phyloP scores from a whole-genome alignment of 192 early-diverging fungal genomes.

The Gonapodya sp. region DNA sequence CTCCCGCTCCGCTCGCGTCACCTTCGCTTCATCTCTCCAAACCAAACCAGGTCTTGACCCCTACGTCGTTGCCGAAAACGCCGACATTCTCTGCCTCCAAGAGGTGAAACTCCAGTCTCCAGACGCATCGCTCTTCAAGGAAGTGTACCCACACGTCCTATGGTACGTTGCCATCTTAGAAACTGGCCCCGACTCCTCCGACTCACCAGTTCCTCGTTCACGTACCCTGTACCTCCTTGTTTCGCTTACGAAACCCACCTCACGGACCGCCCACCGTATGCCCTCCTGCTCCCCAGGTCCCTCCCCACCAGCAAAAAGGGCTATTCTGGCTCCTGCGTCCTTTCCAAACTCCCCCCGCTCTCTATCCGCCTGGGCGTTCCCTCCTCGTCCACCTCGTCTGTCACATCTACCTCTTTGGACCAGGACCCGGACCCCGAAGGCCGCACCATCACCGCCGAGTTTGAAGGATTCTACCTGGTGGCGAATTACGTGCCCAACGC shows the following conservation, averaged over 20 bases:
- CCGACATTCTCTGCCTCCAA: conserved; percentile 74
- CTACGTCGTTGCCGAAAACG: conserved; percentile 65
- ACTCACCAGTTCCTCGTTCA: too few relatives aligned
- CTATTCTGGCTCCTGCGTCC: conserved; percentile 53
- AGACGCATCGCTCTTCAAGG: conserved; percentile 46
- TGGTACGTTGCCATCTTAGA: too few relatives aligned
- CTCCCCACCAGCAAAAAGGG: conserved; percentile 11
- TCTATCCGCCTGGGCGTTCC: conserved; percentile 49
- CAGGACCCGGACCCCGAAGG: conserved; percentile 48
- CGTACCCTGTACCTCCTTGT: conserved; percentile 1
- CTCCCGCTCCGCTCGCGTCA: too few relatives aligned
- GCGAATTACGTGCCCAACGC: conserved; percentile 76
- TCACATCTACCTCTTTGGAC: neutral
- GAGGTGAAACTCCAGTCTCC: conserved; percentile 71
- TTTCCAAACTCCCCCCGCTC: conserved; percentile 68
- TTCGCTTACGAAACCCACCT: conserved; percentile 15
- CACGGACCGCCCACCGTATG: neutral
- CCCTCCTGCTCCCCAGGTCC: neutral
- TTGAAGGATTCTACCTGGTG: conserved; percentile 51
- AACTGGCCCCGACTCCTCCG: too few relatives aligned
- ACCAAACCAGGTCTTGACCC: conserved; percentile 44
- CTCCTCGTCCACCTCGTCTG: conserved; percentile 11
- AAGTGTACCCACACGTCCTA: conserved; percentile 57
- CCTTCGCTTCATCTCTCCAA: neutral
- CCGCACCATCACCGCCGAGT: conserved; percentile 62